Evolutionary conservation across 441 rosid genomes (phyloP).

Genomic region (Capsella rubella): DNA sequence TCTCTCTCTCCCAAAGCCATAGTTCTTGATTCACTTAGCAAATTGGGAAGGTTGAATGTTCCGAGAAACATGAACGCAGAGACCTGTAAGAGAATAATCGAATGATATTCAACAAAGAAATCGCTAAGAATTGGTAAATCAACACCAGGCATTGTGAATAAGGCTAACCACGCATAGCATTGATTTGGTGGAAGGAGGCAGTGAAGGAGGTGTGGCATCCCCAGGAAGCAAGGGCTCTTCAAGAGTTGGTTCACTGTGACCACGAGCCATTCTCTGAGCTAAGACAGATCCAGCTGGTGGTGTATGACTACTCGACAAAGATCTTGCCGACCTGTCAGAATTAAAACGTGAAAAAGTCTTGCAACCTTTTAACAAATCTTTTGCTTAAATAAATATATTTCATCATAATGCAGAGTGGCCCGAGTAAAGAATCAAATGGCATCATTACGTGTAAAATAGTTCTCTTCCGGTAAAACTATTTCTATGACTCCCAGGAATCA

Average conservation of each 20-base stretch:
- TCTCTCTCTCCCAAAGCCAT: conserved; percentile 44
- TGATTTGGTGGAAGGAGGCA: conserved; percentile 59
- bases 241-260: conserved; percentile 45
- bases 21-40: conserved; percentile 39
- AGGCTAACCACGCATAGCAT: conserved; percentile 69
- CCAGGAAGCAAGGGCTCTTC: conserved; percentile 77
- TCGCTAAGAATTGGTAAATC: neutral
- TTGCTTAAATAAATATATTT: neutral
- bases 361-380: neutral
- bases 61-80: conserved; percentile 62
- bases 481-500: conserved; percentile 53
- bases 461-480: conserved; percentile 61
- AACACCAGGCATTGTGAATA: neutral
- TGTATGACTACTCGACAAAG: conserved; percentile 77
- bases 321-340: conserved; percentile 80
- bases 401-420: neutral
- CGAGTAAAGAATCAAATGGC: neutral
- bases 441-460: conserved; percentile 66
- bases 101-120: conserved; percentile 7
- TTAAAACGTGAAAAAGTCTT: neutral
- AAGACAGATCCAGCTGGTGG: conserved; percentile 70
- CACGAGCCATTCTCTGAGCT: conserved; percentile 60
- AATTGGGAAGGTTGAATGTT: conserved; percentile 50
- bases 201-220: conserved; percentile 48
- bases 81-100: conserved; percentile 51